Conservation (phyloP, 345 rosid species). For the Aegle marmelos region DNA sequence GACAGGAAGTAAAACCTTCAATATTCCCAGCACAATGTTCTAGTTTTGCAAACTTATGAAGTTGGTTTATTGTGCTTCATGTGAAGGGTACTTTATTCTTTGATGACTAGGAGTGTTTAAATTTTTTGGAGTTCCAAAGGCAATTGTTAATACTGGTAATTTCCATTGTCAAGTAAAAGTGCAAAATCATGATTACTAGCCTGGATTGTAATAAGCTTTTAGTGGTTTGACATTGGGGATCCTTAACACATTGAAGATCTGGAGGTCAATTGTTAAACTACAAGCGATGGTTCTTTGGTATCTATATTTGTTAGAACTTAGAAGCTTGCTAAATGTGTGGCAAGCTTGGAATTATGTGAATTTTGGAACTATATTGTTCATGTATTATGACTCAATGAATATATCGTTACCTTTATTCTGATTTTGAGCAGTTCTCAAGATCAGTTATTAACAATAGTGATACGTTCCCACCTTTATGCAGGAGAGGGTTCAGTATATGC, state of each 20-base stretch:
- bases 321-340: conserved; percentile 5
- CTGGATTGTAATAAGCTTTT: conserved; percentile 3
- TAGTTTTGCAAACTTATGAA: conserved; percentile 37
- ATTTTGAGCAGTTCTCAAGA: background rate
- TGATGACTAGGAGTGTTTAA: conserved; percentile 13
- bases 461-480: background rate
- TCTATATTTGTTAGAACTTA: conserved; percentile 13
- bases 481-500: conserved; percentile 12
- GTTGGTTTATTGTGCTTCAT: conserved; percentile 27
- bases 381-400: conserved; percentile 2
- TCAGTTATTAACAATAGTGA: conserved; percentile 3
- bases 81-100: conserved; percentile 21
- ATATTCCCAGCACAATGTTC: conserved; percentile 28
- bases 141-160: conserved; percentile 11
- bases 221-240: background rate
- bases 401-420: conserved; percentile 11
- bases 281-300: background rate
- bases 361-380: background rate
- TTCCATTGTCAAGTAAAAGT: conserved; percentile 13
- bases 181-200: conserved; percentile 19
- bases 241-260: conserved; percentile 12
- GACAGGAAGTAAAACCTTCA: conserved; percentile 31
- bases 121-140: conserved; percentile 9
- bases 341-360: background rate
- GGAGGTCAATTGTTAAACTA: background rate